Percentiles rank a stretch among this genome's conserved stretches.
Conservation (phyloP, 169 alveolate genomes). For the Plasmodium gaboni region DNA sequence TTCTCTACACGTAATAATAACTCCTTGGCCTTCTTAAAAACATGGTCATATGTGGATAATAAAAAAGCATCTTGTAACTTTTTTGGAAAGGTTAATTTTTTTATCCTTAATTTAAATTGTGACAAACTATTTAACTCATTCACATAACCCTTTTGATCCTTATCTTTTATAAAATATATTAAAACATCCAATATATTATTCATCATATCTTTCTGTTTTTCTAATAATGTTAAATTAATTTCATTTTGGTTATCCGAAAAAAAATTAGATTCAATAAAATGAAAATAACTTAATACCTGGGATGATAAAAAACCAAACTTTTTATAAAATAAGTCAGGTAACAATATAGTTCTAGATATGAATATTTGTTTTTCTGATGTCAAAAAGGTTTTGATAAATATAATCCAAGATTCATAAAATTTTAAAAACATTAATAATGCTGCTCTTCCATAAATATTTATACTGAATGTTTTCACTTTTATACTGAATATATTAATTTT, state of each 20-base stretch:
- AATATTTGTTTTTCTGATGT: not conserved
- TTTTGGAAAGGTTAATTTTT: constrained; percentile 15
- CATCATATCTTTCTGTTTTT: constrained; percentile 54
- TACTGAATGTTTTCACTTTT: constrained; percentile 23
- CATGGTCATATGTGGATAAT: constrained; percentile 14
- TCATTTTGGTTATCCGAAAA: constrained; percentile 16
- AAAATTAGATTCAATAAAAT: constrained; percentile 63
- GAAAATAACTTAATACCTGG: constrained; percentile 44
- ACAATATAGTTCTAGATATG: not conserved
- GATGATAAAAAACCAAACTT: constrained; percentile 25
- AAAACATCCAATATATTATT: constrained; percentile 39
- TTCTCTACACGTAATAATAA: constrained; percentile 8
- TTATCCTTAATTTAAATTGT: constrained; percentile 30
- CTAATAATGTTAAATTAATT: constrained; percentile 31
- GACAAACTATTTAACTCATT: constrained; percentile 21
- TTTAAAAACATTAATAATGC: constrained; percentile 37
- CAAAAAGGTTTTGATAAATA: constrained; percentile 16
- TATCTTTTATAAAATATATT: constrained; percentile 23
- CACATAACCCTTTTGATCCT: constrained; percentile 8
- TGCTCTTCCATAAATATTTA: constrained; percentile 33
- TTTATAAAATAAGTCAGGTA: constrained; percentile 64
- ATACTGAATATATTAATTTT: constrained; percentile 41
- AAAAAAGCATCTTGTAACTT: not conserved
- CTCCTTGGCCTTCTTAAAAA: constrained; percentile 34
- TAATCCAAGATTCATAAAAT: constrained; percentile 67